These are phyloP conservation scores for Aspergillus costaricaensis DNA, from an alignment of 2,329 filamentous ascomycete genomes.

Conservation along the genomic window DNA sequence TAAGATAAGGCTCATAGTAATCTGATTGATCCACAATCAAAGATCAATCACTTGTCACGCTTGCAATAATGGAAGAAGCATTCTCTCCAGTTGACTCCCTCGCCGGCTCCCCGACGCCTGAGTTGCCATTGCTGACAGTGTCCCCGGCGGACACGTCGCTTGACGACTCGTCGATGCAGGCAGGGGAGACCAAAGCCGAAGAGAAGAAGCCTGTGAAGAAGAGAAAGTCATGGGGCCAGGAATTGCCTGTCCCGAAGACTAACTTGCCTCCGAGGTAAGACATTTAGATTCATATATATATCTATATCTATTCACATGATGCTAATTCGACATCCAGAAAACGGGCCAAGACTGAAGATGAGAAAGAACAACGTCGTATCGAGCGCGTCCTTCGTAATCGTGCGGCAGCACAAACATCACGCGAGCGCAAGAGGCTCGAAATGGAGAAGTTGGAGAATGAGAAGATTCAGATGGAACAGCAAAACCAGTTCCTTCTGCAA, in stretches of 20 bases:
- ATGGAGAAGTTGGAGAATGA: conserved; percentile 77
- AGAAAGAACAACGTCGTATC: conserved; percentile 96
- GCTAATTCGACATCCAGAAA: conserved; percentile 59
- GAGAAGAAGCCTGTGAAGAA: conserved; percentile 81
- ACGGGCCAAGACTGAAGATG: conserved; percentile 97
- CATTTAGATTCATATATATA: not conserved
- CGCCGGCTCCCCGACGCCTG: conserved; percentile 33
- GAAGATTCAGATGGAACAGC: conserved; percentile 66
- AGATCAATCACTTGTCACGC: conserved; percentile 6
- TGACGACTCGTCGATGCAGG: conserved; percentile 29
- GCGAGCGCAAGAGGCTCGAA: conserved; percentile 87
- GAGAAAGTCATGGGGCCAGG: conserved; percentile 98
- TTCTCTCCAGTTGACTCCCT: conserved; percentile 37
- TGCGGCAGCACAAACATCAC: conserved; percentile 91
- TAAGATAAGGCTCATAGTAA: not conserved
- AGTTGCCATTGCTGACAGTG: conserved; percentile 42
- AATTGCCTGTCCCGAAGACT: conserved; percentile 94
- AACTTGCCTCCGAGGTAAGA: conserved; percentile 84
- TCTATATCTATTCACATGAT: not conserved
- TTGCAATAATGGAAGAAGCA: conserved; percentile 34
- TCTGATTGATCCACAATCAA: conserved; percentile 11
- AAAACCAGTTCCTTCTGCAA: conserved; percentile 70
- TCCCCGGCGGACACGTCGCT: conserved; percentile 45
- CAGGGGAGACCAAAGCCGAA: conserved; percentile 41
- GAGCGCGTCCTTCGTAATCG: conserved; percentile 97